These are phyloP conservation scores for Calocybe cyanea DNA, from an alignment of 768 basidiomycete species.

Conservation along the genomic window DNA sequence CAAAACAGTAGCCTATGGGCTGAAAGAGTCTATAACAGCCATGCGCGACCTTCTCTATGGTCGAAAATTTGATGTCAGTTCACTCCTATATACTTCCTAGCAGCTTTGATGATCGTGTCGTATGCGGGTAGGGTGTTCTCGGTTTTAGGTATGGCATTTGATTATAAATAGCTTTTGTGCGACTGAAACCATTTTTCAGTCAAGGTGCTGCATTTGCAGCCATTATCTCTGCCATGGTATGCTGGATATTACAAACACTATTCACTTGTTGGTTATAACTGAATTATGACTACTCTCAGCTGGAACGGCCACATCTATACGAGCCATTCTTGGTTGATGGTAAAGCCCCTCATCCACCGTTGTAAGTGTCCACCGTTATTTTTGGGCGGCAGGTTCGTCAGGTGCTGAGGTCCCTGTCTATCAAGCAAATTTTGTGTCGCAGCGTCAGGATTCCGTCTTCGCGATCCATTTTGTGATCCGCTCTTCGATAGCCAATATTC, in stretches of 20 bases:
- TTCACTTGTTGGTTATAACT: constrained; percentile 1
- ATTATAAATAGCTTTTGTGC: no score
- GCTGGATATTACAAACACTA: constrained; percentile 18
- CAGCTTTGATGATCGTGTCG: constrained; percentile 1
- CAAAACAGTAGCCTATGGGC: constrained; percentile 46
- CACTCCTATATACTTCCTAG: constrained; percentile 3
- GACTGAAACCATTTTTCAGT: constrained; percentile 27
- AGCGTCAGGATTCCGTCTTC: constrained; percentile 68
- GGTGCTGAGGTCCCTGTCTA: no score
- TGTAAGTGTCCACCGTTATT: constrained; percentile 45
- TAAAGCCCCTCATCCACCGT: constrained; percentile 65
- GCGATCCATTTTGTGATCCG: constrained; percentile 41
- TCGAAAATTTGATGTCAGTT: constrained; percentile 63
- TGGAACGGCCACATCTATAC: constrained; percentile 40
- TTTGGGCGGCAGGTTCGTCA: no score
- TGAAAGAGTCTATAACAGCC: constrained; percentile 52
- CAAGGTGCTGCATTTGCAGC: constrained; percentile 80
- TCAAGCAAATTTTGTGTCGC: constrained; percentile 67
- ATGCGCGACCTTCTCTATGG: constrained; percentile 55
- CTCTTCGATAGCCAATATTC: constrained; percentile 50
- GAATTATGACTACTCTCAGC: constrained; percentile 22
- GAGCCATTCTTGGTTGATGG: constrained; percentile 63
- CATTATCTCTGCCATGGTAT: constrained; percentile 63
- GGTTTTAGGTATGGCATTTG: constrained; percentile 60
- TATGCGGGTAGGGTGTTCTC: constrained; percentile 57